Evolutionary conservation across 192 early-diverging fungal genomes (phyloP), one percentile per base, ranked within the genome.

Genomic region (Coemansia sp.): DNA sequence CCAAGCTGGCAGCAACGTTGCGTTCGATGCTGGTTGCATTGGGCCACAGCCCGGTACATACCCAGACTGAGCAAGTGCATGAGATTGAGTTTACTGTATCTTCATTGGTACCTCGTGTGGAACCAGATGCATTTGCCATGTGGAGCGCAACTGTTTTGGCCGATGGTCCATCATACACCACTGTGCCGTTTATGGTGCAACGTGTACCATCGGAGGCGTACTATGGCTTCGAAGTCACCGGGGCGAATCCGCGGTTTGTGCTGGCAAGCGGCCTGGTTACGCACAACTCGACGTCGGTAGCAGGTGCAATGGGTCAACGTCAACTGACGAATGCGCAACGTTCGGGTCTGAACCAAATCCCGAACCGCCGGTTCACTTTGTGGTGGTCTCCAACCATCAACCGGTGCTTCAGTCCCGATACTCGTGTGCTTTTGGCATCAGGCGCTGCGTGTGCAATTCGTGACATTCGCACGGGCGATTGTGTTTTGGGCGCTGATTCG

Each of bases 351-450:
- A 99, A 97, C 72, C 97, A 99, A 83, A 99, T 99, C 84, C 97
- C 97, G 54, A 99, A 99, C 84, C 93, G 97, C 86, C 93, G 97
- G 48, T 99, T 99, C 75, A 96, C 94, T 5, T 86, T 99, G 56
- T 99, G 97, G 97, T 99, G 97, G 97, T 93, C 91, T 38, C 94
- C 94, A 4, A 99, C 97, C 5, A 96, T 99, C 73, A 99, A 99
- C 75, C 88, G 94, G 64, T 74, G 72, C 39, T 53, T 74, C 41
- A 58, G 58, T 12, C 72, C 72, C 6, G 63, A 65, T 15, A 79
- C 87, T 21, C 86, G 84, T 60, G 88, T 88, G 49, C 64, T 87
- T 48, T 85, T 89, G 85, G 86, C 67, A 12, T 67, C 69, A 50
- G 72, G 78, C 8, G 50, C 63, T 4, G 12, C 38, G 11, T 60